Evolutionary conservation across 2,329 filamentous ascomycete species (phyloP), one percentile per base, ranked within the genome.

Genomic region (Teratosphaeria pseudoeucalypti): DNA sequence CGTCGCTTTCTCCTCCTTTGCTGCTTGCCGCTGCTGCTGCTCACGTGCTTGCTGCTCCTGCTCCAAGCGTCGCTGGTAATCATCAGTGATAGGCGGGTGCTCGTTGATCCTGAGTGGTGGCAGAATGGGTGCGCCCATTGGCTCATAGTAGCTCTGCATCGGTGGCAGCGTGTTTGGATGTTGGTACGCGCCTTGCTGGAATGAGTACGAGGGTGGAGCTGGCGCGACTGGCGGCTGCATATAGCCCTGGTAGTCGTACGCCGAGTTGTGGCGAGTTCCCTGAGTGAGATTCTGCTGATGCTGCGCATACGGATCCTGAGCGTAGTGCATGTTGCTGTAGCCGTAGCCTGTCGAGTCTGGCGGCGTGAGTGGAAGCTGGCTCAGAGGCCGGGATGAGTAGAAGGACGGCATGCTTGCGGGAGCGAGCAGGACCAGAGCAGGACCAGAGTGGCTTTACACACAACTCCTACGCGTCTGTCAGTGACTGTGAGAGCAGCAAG

Each of bases 1-100:
- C 58, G 83, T 83, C n/a, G 83, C 77, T 73, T 85, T 86, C 66
- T 86, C 84, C 67, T 86, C 83, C 73, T 85, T 86, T 53, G 64
- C 62, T 27, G 67, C 66, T 57, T 73, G 72, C 60, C 75, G 73
- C 56, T 72, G 74, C 64, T 76, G 73, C 63, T 74, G 72, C 61
- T 70, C 68, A 56, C 67, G 65, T 67, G 71, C 61, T 54, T 71
- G 68, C 60, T 77, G 74, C 57, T 73, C 70, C 55, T 75, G 73
- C 62, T 77, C 75, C 11, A 70, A 55, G 27, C 68, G 66, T 57
- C 71, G 71, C 52, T 72, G 70, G 56, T 73, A 73, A 58, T 73
- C 71, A 56, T 77, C 75, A 59, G 66, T 68, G 62, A 73, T 72
- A 16, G 72, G 65, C 58, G 71, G 64, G 49, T 68, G 71, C 49